These are phyloP conservation scores for Otatea glauca DNA, from an alignment of 176 grass and related monocot species.

Conservation along the genomic window DNA sequence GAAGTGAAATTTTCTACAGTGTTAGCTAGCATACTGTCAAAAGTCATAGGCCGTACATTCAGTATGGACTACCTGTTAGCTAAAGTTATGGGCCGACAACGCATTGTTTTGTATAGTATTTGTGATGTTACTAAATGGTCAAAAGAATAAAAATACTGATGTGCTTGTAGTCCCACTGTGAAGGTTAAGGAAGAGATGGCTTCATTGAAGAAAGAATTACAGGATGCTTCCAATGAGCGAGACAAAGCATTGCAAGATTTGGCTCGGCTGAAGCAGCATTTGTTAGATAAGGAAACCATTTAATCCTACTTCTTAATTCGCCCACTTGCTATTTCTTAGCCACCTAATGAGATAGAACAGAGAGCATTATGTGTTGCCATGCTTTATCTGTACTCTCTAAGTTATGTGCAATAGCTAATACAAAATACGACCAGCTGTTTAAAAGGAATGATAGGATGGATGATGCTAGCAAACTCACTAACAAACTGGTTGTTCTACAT, in stretches of 20 bases:
- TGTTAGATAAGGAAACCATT: constrained; percentile 78
- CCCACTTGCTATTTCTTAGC: not conserved
- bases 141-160: constrained; percentile 55
- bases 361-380: not conserved
- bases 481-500: constrained; percentile 25
- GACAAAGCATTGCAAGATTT: constrained; percentile 88
- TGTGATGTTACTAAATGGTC: not conserved
- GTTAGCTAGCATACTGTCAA: constrained; percentile 22
- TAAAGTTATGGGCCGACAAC: constrained; percentile 15
- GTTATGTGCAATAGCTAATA: not conserved
- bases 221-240: constrained; percentile 58
- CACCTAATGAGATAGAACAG: constrained; percentile 11
- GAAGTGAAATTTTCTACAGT: constrained; percentile 7
- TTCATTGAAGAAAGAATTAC: constrained; percentile 63
- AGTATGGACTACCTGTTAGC: constrained; percentile 21
- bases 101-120: constrained; percentile 3
- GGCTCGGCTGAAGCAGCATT: constrained; percentile 83
- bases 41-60: constrained; percentile 5
- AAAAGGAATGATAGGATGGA: constrained; percentile 29
- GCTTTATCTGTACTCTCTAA: constrained; percentile 1
- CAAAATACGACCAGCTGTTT: constrained; percentile 34
- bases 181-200: constrained; percentile 82
- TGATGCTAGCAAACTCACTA: constrained; percentile 10
- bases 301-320: constrained; percentile 28
- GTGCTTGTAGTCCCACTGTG: constrained; percentile 55